A percentile compares a stretch with the other conserved stretches of the same genome.
Evolutionary conservation across 768 basidiomycete species (phyloP).

Genomic region (Amanita molliuscula): DNA sequence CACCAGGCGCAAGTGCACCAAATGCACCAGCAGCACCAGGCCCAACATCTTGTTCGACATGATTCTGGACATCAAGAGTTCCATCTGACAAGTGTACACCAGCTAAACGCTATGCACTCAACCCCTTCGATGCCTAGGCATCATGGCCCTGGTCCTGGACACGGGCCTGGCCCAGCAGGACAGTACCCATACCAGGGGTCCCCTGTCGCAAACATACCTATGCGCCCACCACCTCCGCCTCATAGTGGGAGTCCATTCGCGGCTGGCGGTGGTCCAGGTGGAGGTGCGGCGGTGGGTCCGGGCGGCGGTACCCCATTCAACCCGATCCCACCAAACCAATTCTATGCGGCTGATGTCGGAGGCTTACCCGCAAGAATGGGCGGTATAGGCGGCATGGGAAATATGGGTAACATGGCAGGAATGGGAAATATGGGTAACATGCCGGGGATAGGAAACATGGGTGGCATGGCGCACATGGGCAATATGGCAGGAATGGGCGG

Average conservation of each 20-base stretch:
- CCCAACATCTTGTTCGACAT: constrained; percentile 19
- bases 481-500: constrained; percentile 17
- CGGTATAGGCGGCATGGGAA: constrained; percentile 9
- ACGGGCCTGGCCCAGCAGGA: not conserved
- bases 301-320: constrained; percentile 22
- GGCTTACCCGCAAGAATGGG: constrained; percentile 27
- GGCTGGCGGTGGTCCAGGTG: not conserved
- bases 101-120: constrained; percentile 15
- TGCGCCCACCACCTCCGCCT: constrained; percentile 21
- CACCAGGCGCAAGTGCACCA: constrained; percentile 16
- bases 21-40: constrained; percentile 17
- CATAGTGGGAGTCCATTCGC: constrained; percentile 8
- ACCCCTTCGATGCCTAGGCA: constrained; percentile 9
- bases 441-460: constrained; percentile 17
- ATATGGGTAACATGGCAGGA: constrained; percentile 20
- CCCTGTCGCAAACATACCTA: constrained; percentile 12
- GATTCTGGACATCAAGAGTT: constrained; percentile 22
- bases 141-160: constrained; percentile 9
- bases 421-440: constrained; percentile 19
- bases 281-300: not conserved
- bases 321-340: constrained; percentile 19
- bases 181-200: constrained; percentile 8
- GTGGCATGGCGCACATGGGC: constrained; percentile 17
- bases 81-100: constrained; percentile 17
- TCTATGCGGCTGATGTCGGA: constrained; percentile 18